Evolutionary conservation across 148 eudicot genomes (phyloP).

Genomic region (Spergularia bocconei): DNA sequence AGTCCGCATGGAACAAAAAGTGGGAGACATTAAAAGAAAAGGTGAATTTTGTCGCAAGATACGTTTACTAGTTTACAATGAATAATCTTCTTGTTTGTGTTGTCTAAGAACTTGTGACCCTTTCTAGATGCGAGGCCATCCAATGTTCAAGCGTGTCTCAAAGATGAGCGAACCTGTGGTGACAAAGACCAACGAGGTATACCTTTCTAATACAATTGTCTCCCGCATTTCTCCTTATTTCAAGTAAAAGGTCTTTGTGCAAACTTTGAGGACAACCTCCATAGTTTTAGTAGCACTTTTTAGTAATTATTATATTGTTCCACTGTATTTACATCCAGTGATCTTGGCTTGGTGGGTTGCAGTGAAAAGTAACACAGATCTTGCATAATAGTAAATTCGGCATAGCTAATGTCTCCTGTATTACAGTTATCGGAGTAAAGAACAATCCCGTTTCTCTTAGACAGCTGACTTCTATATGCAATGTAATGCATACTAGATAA

Average conservation of each 20-base stretch:
- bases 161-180: slow-evolving; percentile 82
- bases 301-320: neutral
- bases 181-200: slow-evolving; percentile 87
- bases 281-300: neutral
- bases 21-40: slow-evolving; percentile 76
- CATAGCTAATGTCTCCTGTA: too few species aligned
- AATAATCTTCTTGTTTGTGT: neutral
- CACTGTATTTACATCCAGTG: neutral
- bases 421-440: too few species aligned
- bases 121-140: slow-evolving; percentile 67
- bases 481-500: too few species aligned
- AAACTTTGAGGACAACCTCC: neutral
- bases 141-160: slow-evolving; percentile 66
- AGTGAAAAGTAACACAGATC: neutral
- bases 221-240: neutral
- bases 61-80: neutral
- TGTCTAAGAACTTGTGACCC: slow-evolving; percentile 13
- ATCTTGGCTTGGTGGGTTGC: neutral
- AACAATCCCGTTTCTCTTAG: too few species aligned
- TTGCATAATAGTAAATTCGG: too few species aligned
- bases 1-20: slow-evolving; percentile 73
- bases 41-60: slow-evolving; percentile 33
- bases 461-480: too few species aligned
- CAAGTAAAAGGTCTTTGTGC: neutral
- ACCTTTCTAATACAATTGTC: slow-evolving; percentile 8